Conservation (phyloP, 805 yeast genomes). For the Candida corydali region DNA sequence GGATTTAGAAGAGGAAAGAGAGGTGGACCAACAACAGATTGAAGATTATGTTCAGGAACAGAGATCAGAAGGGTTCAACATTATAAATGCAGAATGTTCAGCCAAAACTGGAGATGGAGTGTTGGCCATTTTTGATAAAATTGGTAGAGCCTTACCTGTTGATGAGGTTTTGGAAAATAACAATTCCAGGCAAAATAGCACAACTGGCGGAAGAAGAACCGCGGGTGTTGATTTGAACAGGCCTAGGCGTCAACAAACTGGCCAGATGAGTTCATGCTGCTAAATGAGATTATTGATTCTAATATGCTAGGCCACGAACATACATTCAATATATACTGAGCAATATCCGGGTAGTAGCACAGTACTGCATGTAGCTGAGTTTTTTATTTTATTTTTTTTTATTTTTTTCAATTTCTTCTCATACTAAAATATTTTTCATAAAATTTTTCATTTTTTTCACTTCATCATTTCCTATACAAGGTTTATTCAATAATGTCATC, state of each 20-base stretch:
- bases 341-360: constrained; percentile 1
- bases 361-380: not conserved
- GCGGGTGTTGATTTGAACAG: constrained; percentile 36
- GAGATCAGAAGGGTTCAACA: constrained; percentile 36
- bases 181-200: constrained; percentile 21
- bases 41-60: constrained; percentile 43
- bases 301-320: not conserved
- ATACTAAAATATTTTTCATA: constrained; percentile 1
- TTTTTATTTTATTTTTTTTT: constrained; percentile 2
- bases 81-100: constrained; percentile 38
- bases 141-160: constrained; percentile 40
- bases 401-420: not conserved
- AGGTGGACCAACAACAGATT: constrained; percentile 41
- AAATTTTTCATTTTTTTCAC: constrained; percentile 14
- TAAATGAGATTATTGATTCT: constrained; percentile 7
- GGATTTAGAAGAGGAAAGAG: constrained; percentile 53
- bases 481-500: constrained; percentile 39
- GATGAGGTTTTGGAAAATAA: constrained; percentile 28
- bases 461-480: constrained; percentile 17
- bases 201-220: constrained; percentile 19
- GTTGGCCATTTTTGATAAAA: constrained; percentile 34
- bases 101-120: constrained; percentile 44
- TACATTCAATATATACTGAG: not conserved
- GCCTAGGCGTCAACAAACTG: constrained; percentile 21
- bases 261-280: constrained; percentile 23